Base-by-base conservation (phyloP, 345 rosid genomes). In the Stellera chamaejasme region DNA sequence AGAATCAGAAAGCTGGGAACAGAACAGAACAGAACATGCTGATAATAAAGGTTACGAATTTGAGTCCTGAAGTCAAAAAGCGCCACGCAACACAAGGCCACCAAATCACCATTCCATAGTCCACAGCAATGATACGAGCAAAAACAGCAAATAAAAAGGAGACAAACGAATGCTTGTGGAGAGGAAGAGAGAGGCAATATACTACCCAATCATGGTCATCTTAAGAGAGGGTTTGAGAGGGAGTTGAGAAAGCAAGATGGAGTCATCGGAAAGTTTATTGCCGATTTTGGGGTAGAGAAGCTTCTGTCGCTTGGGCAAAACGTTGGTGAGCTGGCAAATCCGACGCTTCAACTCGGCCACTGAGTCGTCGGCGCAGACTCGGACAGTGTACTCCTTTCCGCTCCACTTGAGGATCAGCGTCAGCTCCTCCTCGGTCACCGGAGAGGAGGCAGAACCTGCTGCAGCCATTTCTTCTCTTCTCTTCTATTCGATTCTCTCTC, bases 191-290 rank as follows among this genome's bases (percentile, higher is more conserved):
- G 39, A 54, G 47, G 23, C 48, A 43, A 41, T 61, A n/a, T n/a
- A n/a, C n/a, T n/a, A 86, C 97, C 97, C 94, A 60, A 86, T 93
- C 96, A 87, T 93, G 50, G 96, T 93, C 96, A 93, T 93, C 77
- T 93, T 93, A 61, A 84, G 79, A 8, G 96, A 81, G 51, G 96
- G 65, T 64, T 93, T 93, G 64, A 88, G 90, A 25, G 94, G 85
- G 16, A 93, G 64, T 47, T 79, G 73, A 42, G 88, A 86, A 68
- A 93, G 86, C 64, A 93, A 56, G 46, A 83, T 61, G 43, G 86
- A 61, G 54, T 84, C 96, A 43, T 89, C 94, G 48, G 97, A 73
- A 66, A 93, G 91, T 63, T 78, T 89, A 62, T 86, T 81, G 44
- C 91, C 94, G 61, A 83, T 72, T 72, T 93, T 89, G 6, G 99